These are phyloP conservation scores for Thymus mandschuricus DNA, from an alignment of 257 asterid genomes.

Conservation along the genomic window DNA sequence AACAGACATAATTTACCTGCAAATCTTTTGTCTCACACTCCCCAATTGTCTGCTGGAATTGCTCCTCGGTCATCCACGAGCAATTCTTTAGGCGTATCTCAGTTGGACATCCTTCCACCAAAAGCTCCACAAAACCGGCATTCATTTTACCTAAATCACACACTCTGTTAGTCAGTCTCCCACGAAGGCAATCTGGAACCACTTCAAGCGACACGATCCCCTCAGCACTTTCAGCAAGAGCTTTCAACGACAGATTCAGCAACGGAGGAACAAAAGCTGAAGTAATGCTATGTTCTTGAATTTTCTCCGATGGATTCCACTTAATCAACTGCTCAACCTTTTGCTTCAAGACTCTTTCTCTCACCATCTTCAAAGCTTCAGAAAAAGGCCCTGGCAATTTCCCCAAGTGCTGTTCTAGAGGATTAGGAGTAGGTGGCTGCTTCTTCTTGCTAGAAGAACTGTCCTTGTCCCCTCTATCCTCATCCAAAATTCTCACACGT, in stretches of 20 bases:
- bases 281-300: conserved; percentile 23
- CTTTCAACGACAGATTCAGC: conserved; percentile 60
- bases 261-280: conserved; percentile 55
- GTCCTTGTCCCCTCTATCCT: conserved; percentile 26
- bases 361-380: conserved; percentile 54
- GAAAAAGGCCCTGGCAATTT: conserved; percentile 54
- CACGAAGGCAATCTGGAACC: conserved; percentile 62
- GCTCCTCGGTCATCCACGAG: conserved; percentile 70
- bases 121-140: conserved; percentile 44
- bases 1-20: conserved; percentile 51
- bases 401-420: conserved; percentile 44
- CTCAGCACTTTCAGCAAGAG: conserved; percentile 61
- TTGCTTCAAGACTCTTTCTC: conserved; percentile 38
- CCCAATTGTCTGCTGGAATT: conserved; percentile 47
- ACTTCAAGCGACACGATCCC: conserved; percentile 61
- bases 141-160: conserved; percentile 65
- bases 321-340: conserved; percentile 43
- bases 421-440: conserved; percentile 33
- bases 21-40: conserved; percentile 46
- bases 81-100: conserved; percentile 69
- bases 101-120: conserved; percentile 65
- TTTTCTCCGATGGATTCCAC: conserved; percentile 50
- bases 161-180: conserved; percentile 51
- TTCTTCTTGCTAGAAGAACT: conserved; percentile 23
- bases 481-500: conserved; percentile 28